Evolutionary conservation across 2,329 filamentous ascomycete genomes (phyloP), one percentile per base, ranked within the genome.

Genomic region (Xylariaceae sp.): DNA sequence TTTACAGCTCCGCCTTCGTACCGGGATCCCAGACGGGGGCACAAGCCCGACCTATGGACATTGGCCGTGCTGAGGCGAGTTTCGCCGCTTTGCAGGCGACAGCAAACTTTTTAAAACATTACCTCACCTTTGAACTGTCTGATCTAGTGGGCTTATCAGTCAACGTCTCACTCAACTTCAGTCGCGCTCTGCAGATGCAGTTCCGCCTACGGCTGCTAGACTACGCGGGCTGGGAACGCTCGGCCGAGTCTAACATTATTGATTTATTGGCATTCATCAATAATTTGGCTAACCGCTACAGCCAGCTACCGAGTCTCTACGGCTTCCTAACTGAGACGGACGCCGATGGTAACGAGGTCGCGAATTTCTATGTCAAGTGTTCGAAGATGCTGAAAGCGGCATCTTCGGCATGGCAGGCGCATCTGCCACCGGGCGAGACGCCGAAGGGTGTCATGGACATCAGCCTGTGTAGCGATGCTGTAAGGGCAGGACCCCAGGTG

Each of bases 121-220:
- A 61, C 56, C 56, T 67, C 6, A 49, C 49, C 1, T 62, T 68
- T 50, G 47, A 55, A n/a, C 35, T 56, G 0, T 12, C 48, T 3
- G 63, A 66, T 1, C 59, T 61, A 39, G 29, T 62, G 7, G 61
- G 58, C 6, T 44, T 68, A 9, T 59, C 64, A 5, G 63, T 68
- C 43, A 55, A 61, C 4, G 35, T 64, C 3, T 47, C 64, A 35
- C 59, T 67, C 4, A 62, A 64, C 53, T 67, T 66, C 55, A 61
- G 61, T 29, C 63, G 65, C 50, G 50, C 60, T 19, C 55, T 61
- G 34, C 66, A 68, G 51, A 60, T 64, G 2, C 53, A 68, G 5
- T 69, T 69, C 54, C 62, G 67, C 3, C 64, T 69, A 6, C 56
- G 61, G 39, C 49, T 67, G 5, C 51, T 63, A 8, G 65, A 67